Evolutionary conservation across 768 basidiomycete species (phyloP), one percentile per base, ranked within the genome.

Genomic region (Russula foetens): DNA sequence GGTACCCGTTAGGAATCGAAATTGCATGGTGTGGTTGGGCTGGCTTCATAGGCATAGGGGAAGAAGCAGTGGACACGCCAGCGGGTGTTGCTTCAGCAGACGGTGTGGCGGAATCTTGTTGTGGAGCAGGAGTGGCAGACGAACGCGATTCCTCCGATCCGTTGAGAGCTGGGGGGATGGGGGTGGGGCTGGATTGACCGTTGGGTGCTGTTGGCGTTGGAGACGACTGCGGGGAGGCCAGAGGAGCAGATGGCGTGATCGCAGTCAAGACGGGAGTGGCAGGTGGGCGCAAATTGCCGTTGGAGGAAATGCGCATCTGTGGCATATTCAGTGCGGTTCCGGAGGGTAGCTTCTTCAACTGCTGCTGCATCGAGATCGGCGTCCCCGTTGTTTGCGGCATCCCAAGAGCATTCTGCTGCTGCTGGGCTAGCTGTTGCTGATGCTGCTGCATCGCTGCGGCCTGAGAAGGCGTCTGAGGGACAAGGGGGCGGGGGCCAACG

Each of bases 291-390:
- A 81, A 81, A 29, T 75, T 79, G 58, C 79, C 80, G 24, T 80
- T 81, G 0, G 84, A 81, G 2, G 84, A 82, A 39, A 84, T 82
- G 45, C 84, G 80, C 74, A 84, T 78, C 45, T 84, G 84, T 1
- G 84, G 80, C 2, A 80, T 71, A 0, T 74, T 70, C 21, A 73
- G 71, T 15, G 84, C 79, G 0, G n/a, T n/a, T n/a, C n/a, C n/a
- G n/a, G 82, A 71, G 5, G 74, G 82, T 74, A 86, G 78, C 68
- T 82, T 80, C 75, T 85, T 85, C 68, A 83, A 71, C 54, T 82
- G 82, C 14, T 83, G 77, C 49, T 79, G 79, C 67, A 84, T 76
- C 1, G 85, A 75, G n/a, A 86, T 76, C 0, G 84, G 79, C 0
- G 81, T 76, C 7, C 79, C 83, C 59, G 75, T 78, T 12, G 73